A percentile compares a stretch with the other conserved stretches of the same genome.
These are phyloP conservation scores for Zalerion maritima DNA, from an alignment of 495 filamentous ascomycete species.

Conservation along the genomic window DNA sequence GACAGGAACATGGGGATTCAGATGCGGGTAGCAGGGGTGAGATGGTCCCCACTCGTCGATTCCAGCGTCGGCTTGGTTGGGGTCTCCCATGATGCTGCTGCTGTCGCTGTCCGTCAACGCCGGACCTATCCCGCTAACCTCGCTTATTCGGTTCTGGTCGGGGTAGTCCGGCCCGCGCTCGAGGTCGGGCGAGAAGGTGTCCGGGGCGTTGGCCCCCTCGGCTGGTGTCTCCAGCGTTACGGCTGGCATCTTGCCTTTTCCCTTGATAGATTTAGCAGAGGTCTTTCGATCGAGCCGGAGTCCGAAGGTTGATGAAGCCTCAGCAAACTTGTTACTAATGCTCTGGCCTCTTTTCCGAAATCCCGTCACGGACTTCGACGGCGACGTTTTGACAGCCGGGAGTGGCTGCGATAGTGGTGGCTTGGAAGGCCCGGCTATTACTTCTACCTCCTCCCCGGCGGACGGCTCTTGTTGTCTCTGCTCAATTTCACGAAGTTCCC, in stretches of 20 bases:
- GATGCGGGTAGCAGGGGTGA: constrained; percentile 84
- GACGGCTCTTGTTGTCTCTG: constrained; percentile 7
- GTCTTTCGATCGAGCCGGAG: constrained; percentile 17
- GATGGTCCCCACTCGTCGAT: constrained; percentile 66
- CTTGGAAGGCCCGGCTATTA: constrained; percentile 11
- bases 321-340: too few relatives aligned
- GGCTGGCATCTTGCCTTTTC: constrained; percentile 26
- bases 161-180: constrained; percentile 30
- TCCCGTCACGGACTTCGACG: constrained; percentile 7
- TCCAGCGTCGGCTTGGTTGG: constrained; percentile 32
- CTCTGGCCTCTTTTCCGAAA: constrained; percentile 17
- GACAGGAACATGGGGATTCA: constrained; percentile 79
- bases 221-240: constrained; percentile 21
- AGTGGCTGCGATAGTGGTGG: constrained; percentile 18
- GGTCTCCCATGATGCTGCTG: constrained; percentile 37
- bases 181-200: constrained; percentile 31
- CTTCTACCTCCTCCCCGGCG: constrained; percentile 14
- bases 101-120: constrained; percentile 30
- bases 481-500: background rate
- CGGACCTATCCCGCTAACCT: constrained; percentile 19
- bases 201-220: constrained; percentile 9
- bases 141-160: constrained; percentile 14
- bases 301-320: constrained; percentile 15
- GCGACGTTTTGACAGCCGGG: constrained; percentile 13
- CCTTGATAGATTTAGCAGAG: constrained; percentile 23